Base-by-base conservation (phyloP, 441 rosid species). In the Erodium chrysanthum region DNA sequence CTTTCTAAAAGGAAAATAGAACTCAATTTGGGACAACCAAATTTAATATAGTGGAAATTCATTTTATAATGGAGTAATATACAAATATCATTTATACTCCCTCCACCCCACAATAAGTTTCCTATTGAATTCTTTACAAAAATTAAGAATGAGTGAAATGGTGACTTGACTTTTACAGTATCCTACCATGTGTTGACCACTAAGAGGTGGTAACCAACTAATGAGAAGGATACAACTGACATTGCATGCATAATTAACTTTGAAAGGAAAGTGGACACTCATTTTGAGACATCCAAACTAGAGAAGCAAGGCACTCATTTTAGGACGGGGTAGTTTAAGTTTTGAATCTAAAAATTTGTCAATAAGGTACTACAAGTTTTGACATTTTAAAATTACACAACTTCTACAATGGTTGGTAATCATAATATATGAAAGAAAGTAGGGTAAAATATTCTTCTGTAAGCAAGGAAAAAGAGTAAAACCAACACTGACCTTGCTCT, bases 401-500 rank as follows among this genome's bases (percentile, higher is more conserved):
- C 1, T 29, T 29, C 33, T 29, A 2, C 1, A 29, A 29, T 29
- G 33, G 33, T 29, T 29, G 4, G 33, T 29, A 29, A 3, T 29
- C 33, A 29, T 29, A 3, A 29, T 29, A 6, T 29, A 29, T 29
- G 33, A 3, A 29, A 29, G 33, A 29, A 29, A 29, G 33, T 29
- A 29, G 33, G 33, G 5, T 29, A 29, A 29, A 29, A 29, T 29
- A 29, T 29, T 29, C 33, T 40, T 40, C 48, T 10, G 3, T 40
- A 40, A 7, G 48, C 48, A 40, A 40, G 44, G 44, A 15, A 18
- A 14, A 31, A 64, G 20, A 69, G 29, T 6, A 61, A 12, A 69
- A 75, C 60, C 21, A 64, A 72, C 17, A 68, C 74, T 69, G 58
- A 94, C 99, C 98, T 92, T 91, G 96, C 86, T 95, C 97, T 80